A percentile compares a stretch with the other conserved stretches of the same genome.
Conservation (phyloP, 164 flowering plant species). For the Magnolia sinica region DNA sequence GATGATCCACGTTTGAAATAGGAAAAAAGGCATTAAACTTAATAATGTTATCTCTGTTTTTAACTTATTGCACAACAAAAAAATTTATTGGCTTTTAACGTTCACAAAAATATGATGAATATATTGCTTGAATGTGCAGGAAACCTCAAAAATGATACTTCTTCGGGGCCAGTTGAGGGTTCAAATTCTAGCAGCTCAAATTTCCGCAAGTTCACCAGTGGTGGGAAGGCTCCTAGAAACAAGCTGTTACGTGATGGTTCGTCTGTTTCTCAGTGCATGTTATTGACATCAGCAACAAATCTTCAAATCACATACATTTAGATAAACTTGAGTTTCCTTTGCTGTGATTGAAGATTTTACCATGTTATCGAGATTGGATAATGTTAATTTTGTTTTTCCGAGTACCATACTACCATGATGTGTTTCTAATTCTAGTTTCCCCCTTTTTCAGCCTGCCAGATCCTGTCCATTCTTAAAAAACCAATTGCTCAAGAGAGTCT, state of each 20-base stretch:
- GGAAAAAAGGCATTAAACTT: not conserved
- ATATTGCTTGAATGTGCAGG: constrained; percentile 26
- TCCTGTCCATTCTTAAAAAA: constrained; percentile 56
- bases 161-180: constrained; percentile 14
- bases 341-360: not conserved
- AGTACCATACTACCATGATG: not conserved
- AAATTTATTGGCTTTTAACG: not conserved
- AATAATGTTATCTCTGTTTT: no score
- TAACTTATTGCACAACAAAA: no score
- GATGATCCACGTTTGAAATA: not conserved
- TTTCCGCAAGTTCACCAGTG: constrained; percentile 18
- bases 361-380: not conserved
- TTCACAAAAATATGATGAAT: not conserved
- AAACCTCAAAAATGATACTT: constrained; percentile 18
- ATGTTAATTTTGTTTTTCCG: not conserved
- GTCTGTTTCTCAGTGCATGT: constrained; percentile 8
- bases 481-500: constrained; percentile 24
- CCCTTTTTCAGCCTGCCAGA: constrained; percentile 51
- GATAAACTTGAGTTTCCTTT: not conserved
- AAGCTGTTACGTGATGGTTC: constrained; percentile 57
- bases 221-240: constrained; percentile 16
- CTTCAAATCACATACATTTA: not conserved
- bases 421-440: not conserved
- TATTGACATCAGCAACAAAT: not conserved
- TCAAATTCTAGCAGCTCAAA: constrained; percentile 21